Evolutionary conservation across 2,329 filamentous ascomycete genomes (phyloP), one percentile per base, ranked within the genome.

Genomic region (Neonectria punicea): DNA sequence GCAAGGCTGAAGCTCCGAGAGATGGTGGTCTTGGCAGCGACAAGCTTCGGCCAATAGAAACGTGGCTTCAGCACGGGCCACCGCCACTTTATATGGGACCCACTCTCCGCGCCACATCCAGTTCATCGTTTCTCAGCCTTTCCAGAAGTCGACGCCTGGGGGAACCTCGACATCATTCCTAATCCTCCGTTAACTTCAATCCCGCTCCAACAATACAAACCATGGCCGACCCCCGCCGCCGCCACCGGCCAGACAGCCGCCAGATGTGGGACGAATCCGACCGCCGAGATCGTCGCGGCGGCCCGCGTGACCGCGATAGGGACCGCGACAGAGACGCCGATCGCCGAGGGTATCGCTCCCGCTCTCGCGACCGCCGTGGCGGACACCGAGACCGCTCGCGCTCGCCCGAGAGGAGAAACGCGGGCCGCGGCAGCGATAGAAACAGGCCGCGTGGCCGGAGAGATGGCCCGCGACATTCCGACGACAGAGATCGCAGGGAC

Each of bases 241-340:
- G 68, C 28, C 75, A 77, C 56, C 76, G 79, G 50, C 76, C 76
- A 25, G 88, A 90, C 70, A 88, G 85, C 77, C 85, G 85, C 55
- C 82, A 86, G 57, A 88, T 88, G 84, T 88, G 87, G 86, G 89
- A 91, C 67, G 84, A 86, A 46, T 79, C 82, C 11, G 82, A 84
- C 59, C 79, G 81, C 18, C 79, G 78, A 58, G 77, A 77, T 58
- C 77, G 79, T 30, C 71, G 75, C 44, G 71, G 72, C 43, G 61
- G 67, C 16, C 65, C 67, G 34, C 55, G 66, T 36, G 67, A 68
- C 59, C 67, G 70, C 56, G 72, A 77, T n/a, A 69, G 74, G 4
- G 75, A 77, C 53, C 70, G 73, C 44, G 75, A 77, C 54, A 72
- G 78, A 43, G 75, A 76, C 46, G 59, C 74, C 61, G 75, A 78